Percentiles rank a stretch among this genome's conserved stretches.
These are phyloP conservation scores for Pseudocohnilembus persalinus DNA, from an alignment of 169 alveolate genomes.

Conservation along the genomic window DNA sequence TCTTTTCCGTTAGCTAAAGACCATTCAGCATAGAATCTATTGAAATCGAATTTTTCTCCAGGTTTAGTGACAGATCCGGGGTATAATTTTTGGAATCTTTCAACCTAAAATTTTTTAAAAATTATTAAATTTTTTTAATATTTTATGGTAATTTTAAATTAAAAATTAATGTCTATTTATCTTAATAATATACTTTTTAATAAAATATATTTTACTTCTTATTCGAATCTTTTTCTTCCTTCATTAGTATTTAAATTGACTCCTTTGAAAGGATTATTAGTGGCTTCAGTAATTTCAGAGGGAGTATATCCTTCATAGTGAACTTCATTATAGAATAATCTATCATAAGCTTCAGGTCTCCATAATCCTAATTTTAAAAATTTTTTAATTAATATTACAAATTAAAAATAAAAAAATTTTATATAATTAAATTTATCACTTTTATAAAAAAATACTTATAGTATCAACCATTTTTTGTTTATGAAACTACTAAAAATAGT, in stretches of 20 bases:
- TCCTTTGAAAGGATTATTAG: constrained; percentile 14
- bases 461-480: no score
- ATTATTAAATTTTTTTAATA: no score
- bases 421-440: neutral
- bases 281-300: constrained; percentile 15
- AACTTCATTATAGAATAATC: constrained; percentile 47
- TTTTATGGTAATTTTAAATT: no score
- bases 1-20: constrained; percentile 39
- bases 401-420: no score
- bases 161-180: no score
- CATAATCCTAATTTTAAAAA: constrained; percentile 14
- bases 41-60: constrained; percentile 42
- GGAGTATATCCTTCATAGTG: constrained; percentile 17
- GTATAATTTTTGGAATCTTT: constrained; percentile 24
- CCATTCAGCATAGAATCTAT: constrained; percentile 43
- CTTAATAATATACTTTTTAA: no score
- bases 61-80: constrained; percentile 32
- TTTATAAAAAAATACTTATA: no score
- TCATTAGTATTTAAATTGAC: constrained; percentile 37
- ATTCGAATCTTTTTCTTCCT: constrained; percentile 45
- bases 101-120: neutral
- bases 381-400: no score
- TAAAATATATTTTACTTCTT: no score
- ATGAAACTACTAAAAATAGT: no score
- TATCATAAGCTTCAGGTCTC: constrained; percentile 44